These are phyloP conservation scores for Microbotryomycetes sp. DNA, from an alignment of 1,284 basidiomycete species.

Conservation along the genomic window DNA sequence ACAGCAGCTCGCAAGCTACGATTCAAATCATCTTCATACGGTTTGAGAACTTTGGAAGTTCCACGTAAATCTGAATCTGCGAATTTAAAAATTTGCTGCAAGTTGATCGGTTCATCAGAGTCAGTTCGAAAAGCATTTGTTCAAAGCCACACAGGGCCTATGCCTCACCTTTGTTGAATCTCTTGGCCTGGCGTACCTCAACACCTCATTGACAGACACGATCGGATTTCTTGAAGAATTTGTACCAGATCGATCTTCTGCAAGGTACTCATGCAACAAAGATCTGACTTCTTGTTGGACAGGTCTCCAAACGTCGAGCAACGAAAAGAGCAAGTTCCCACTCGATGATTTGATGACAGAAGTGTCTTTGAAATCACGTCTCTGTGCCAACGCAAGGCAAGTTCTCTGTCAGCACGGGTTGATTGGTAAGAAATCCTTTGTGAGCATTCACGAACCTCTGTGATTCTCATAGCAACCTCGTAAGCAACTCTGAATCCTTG, in stretches of 20 bases:
- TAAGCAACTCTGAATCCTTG: conserved; percentile 87
- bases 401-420: not conserved
- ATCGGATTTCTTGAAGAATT: conserved; percentile 75
- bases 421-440: not conserved
- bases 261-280: conserved; percentile 84
- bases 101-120: not conserved
- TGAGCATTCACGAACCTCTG: conserved; percentile 57
- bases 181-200: conserved; percentile 74
- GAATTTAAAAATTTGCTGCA: conserved; percentile 79
- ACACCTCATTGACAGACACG: conserved; percentile 86
- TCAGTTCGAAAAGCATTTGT: not conserved
- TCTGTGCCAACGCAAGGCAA: conserved; percentile 46
- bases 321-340: conserved; percentile 56
- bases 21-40: conserved; percentile 78
- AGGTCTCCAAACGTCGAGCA: conserved; percentile 85
- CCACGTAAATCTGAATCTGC: conserved; percentile 74
- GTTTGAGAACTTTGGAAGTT: conserved; percentile 60
- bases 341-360: conserved; percentile 63
- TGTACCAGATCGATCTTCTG: conserved; percentile 74
- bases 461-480: conserved; percentile 81
- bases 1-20: conserved; percentile 81
- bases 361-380: conserved; percentile 78
- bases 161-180: conserved; percentile 74
- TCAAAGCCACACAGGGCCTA: conserved; percentile 5
- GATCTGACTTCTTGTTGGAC: conserved; percentile 74